These are phyloP conservation scores for Dissoconium aciculare DNA, from an alignment of 2,329 filamentous ascomycete species.

Conservation along the genomic window DNA sequence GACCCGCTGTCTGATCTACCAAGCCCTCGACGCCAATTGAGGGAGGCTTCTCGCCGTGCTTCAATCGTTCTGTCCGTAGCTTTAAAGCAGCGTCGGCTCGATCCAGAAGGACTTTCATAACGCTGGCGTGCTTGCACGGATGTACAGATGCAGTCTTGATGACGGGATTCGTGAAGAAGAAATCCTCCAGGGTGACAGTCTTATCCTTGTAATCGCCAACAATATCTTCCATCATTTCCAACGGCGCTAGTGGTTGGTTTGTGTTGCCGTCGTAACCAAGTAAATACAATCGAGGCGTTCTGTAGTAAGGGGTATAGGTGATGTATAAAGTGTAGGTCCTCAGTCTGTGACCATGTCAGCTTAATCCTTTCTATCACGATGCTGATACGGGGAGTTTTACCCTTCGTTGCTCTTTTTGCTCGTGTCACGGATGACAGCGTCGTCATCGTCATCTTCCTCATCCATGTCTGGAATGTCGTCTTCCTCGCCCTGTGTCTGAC, in stretches of 20 bases:
- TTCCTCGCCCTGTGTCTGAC: conserved; percentile 50
- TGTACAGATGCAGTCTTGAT: conserved; percentile 96
- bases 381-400: no score
- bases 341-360: conserved; percentile 31
- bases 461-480: conserved; percentile 97
- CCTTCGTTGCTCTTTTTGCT: conserved; percentile 37
- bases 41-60: conserved; percentile 34
- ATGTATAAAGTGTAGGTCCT: conserved; percentile 98
- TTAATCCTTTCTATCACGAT: background rate
- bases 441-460: conserved; percentile 83
- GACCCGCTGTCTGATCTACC: conserved; percentile 56
- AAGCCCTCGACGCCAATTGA: conserved; percentile 63
- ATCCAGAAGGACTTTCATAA: conserved; percentile 96
- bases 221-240: conserved; percentile 91
- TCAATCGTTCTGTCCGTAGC: conserved; percentile 68
- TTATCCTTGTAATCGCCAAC: conserved; percentile 96
- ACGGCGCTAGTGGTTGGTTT: conserved; percentile 58
- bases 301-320: conserved; percentile 92
- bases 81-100: conserved; percentile 88
- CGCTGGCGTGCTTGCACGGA: conserved; percentile 89
- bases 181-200: conserved; percentile 94
- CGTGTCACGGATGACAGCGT: conserved; percentile 82
- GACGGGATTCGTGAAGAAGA: conserved; percentile 79
- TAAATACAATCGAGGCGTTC: conserved; percentile 86
- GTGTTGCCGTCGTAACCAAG: conserved; percentile 62